A percentile compares a stretch with the other conserved stretches of the same genome.
Conservation (phyloP, 176 grass and related monocot genomes). For the Sorghum bicolor region Sorghum_bicolor_NCBIv3 NC_012873.2:4139001-4139500, state of each 20-base stretch:
- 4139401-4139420: conserved; percentile 39
- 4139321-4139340: conserved; percentile 88
- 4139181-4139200: not conserved
- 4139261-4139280: conserved; percentile 82
- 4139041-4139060: conserved; percentile 91
- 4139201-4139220: conserved; percentile 10
- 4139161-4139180: conserved; percentile 27
- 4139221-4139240: conserved; percentile 65
- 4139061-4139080: conserved; percentile 94
- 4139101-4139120: conserved; percentile 56
- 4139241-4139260: conserved; percentile 89
- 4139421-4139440: conserved; percentile 28
- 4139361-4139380: conserved; percentile 67
- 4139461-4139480: conserved; percentile 71
- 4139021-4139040: conserved; percentile 75
- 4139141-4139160: conserved; percentile 8
- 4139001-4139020: conserved; percentile 86
- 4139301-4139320: conserved; percentile 76
- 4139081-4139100: conserved; percentile 84
- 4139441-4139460: conserved; percentile 1
- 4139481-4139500: conserved; percentile 80
- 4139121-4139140: conserved; percentile 6
- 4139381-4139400: conserved; percentile 60
- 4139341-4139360: conserved; percentile 85
- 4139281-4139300: conserved; percentile 63